A percentile compares a stretch with the other conserved stretches of the same genome.
Evolutionary conservation across 305 asterid species (phyloP).

Genomic region (Rubia tinctorum): DNA sequence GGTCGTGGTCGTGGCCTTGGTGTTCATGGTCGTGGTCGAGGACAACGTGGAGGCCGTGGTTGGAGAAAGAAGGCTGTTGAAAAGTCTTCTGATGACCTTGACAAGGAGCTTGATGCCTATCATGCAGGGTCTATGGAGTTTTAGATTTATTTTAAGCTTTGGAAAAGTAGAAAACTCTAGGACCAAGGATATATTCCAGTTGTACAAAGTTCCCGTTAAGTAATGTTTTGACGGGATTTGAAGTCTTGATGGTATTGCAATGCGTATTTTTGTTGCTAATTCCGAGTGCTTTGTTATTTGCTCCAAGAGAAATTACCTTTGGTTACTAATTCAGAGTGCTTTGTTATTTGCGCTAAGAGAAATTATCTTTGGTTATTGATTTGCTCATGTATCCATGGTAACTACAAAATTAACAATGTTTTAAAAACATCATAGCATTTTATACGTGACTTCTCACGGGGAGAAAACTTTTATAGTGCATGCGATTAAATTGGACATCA

Average conservation of each 20-base stretch:
- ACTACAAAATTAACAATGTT: too few relatives aligned
- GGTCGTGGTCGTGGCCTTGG: constrained; percentile 35
- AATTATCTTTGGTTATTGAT: too few relatives aligned
- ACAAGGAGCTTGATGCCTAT: constrained; percentile 83
- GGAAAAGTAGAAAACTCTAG: not conserved
- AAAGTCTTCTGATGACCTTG: constrained; percentile 83
- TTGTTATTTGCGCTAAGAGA: too few relatives aligned
- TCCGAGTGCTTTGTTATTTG: too few relatives aligned
- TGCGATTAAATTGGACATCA: too few relatives aligned
- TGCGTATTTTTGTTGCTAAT: not conserved
- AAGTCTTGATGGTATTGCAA: not conserved
- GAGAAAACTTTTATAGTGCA: too few relatives aligned
- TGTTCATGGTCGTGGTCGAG: constrained; percentile 28
- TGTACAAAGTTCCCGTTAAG: constrained; percentile 11
- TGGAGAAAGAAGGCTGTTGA: constrained; percentile 42
- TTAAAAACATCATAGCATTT: too few relatives aligned
- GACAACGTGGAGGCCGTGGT: constrained; percentile 36
- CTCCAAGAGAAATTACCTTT: too few relatives aligned
- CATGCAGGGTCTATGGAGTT: constrained; percentile 79
- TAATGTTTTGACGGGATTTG: constrained; percentile 7
- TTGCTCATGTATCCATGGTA: too few relatives aligned
- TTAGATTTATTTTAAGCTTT: constrained; percentile 17
- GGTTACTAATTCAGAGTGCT: too few relatives aligned
- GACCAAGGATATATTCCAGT: not conserved
- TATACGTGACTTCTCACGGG: too few relatives aligned